A percentile compares a stretch with the other conserved stretches of the same genome.
Conservation (phyloP, 2,329 filamentous ascomycete species). For the Scolecobasidium constrictum region DNA sequence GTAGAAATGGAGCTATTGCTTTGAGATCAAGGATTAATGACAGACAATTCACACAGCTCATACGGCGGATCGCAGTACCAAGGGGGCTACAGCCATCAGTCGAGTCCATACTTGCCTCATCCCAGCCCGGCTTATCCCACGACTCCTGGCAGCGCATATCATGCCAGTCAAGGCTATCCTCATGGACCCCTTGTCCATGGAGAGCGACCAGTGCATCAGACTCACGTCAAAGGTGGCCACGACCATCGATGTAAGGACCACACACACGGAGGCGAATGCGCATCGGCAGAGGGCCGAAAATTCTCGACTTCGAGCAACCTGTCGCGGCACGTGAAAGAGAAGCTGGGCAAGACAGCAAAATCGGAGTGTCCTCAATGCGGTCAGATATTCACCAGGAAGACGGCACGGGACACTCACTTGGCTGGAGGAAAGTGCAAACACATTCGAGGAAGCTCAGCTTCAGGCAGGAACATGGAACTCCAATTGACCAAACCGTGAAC, state of each 20-base stretch:
- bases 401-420: constrained; percentile 58
- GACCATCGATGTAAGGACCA: too few species aligned
- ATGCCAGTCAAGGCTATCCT: constrained; percentile 16
- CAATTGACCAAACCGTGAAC: too few species aligned
- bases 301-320: constrained; percentile 97
- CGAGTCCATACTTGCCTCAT: background rate
- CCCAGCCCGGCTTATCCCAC: background rate
- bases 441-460: background rate
- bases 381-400: constrained; percentile 84
- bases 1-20: too few species aligned
- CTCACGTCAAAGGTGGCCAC: too few species aligned
- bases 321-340: constrained; percentile 84
- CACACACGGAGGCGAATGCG: too few species aligned
- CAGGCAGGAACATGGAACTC: too few species aligned
- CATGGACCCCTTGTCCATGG: too few species aligned
- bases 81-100: background rate
- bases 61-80: background rate
- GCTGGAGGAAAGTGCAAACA: background rate
- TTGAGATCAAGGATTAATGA: too few species aligned
- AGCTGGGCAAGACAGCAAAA: constrained; percentile 82
- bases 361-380: constrained; percentile 84
- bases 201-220: too few species aligned
- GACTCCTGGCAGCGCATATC: background rate
- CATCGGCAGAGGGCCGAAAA: too few species aligned
- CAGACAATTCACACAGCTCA: too few species aligned